These are phyloP conservation scores for Pichia californica DNA, from an alignment of 805 yeast genomes.

Conservation along the genomic window DNA sequence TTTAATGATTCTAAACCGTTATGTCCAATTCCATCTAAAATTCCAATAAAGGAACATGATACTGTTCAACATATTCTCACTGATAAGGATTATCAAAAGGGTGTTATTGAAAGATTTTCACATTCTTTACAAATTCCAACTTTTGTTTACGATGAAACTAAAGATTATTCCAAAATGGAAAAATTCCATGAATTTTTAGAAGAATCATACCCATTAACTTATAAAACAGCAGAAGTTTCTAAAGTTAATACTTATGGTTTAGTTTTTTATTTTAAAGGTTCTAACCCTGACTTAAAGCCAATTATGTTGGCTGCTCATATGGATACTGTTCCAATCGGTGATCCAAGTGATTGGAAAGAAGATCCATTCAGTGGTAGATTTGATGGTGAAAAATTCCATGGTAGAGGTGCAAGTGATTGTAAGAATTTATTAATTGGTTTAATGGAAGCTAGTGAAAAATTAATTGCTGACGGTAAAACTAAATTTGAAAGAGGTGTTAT, in stretches of 20 bases:
- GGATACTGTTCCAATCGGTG: slow-evolving; percentile 75
- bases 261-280: slow-evolving; percentile 61
- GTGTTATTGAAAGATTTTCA: slow-evolving; percentile 37
- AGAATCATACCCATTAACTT: slow-evolving; percentile 27
- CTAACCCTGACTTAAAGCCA: slow-evolving; percentile 48
- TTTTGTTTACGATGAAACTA: slow-evolving; percentile 28
- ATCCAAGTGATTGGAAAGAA: slow-evolving; percentile 49
- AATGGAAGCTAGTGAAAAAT: slow-evolving; percentile 56
- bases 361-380: slow-evolving; percentile 63
- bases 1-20: too few relatives aligned
- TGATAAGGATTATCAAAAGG: slow-evolving; percentile 28
- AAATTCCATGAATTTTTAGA: slow-evolving; percentile 19
- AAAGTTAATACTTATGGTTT: slow-evolving; percentile 59
- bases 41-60: slow-evolving; percentile 15
- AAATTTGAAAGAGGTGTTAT: slow-evolving; percentile 57
- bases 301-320: slow-evolving; percentile 67
- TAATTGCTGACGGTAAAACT: slow-evolving; percentile 39
- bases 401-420: slow-evolving; percentile 75
- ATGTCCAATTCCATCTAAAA: slow-evolving; percentile 24
- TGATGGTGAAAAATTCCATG: slow-evolving; percentile 64
- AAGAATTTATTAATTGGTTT: slow-evolving; percentile 63
- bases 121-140: slow-evolving; percentile 51
- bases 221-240: slow-evolving; percentile 37
- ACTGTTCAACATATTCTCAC: slow-evolving; percentile 25
- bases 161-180: slow-evolving; percentile 17